Percentiles rank a stretch among this genome's conserved stretches.
These are phyloP conservation scores for Dillenia suffruticosa DNA, from an alignment of 164 flowering plant species.

Conservation along the genomic window DNA sequence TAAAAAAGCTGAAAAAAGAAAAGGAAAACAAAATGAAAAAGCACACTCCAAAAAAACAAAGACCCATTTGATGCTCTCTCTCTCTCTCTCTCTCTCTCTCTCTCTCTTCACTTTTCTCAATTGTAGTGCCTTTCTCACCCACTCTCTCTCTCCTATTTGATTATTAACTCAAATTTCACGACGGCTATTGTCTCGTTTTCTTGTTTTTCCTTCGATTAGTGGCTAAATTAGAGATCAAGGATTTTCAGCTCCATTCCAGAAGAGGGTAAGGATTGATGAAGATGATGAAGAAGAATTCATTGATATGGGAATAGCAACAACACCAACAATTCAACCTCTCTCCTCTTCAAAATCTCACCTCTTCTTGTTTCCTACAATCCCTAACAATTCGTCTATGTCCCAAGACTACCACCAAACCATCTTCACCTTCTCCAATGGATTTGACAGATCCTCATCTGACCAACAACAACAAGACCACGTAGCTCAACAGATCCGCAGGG, in stretches of 20 bases:
- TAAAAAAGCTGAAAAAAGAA: not conserved
- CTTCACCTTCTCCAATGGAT: constrained; percentile 66
- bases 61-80: constrained; percentile 14
- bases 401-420: constrained; percentile 58
- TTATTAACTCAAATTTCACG: not conserved
- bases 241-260: constrained; percentile 1
- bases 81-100: constrained; percentile 6
- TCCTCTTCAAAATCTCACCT: constrained; percentile 1
- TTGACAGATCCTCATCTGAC: constrained; percentile 41
- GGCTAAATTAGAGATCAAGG: constrained; percentile 10
- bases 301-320: constrained; percentile 52
- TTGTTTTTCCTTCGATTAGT: constrained; percentile 8
- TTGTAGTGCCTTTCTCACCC: not conserved
- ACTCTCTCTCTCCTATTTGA: not conserved
- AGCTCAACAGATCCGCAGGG: constrained; percentile 67
- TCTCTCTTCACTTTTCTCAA: not conserved
- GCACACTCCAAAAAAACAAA: constrained; percentile 1
- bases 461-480: constrained; percentile 34
- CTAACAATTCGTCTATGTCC: constrained; percentile 58
- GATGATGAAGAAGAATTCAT: constrained; percentile 33
- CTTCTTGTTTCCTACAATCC: constrained; percentile 3
- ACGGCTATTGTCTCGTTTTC: constrained; percentile 10
- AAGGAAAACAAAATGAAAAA: not conserved
- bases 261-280: constrained; percentile 1
- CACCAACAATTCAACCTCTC: constrained; percentile 14